Conservation (phyloP, 1,284 basidiomycete genomes). For the Apiotrichum veenhuisii region DNA sequence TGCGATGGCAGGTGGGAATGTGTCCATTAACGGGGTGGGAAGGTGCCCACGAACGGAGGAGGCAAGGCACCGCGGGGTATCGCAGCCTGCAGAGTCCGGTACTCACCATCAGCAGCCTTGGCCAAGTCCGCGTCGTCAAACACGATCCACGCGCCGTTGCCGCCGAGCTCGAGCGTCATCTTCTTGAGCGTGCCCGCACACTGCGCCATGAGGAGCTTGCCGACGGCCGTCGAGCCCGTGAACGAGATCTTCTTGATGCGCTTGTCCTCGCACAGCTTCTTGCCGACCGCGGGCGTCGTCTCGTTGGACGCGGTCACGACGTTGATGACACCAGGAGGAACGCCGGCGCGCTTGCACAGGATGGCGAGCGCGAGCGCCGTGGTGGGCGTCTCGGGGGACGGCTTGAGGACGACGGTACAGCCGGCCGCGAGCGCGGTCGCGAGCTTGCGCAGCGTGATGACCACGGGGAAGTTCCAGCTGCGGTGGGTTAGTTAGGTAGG, state of each 20-base stretch:
- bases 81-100: too few species aligned
- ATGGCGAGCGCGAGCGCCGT: constrained; percentile 64
- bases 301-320: constrained; percentile 69
- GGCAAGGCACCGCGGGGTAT: too few species aligned
- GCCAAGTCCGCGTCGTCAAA: constrained; percentile 48
- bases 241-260: constrained; percentile 70
- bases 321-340: constrained; percentile 85
- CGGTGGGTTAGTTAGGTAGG: not conserved
- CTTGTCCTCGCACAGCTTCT: constrained; percentile 30
- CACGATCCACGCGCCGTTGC: constrained; percentile 45
- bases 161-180: constrained; percentile 47
- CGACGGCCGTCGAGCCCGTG: constrained; percentile 69
- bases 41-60: too few species aligned
- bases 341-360: constrained; percentile 53
- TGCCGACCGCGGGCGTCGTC: constrained; percentile 37
- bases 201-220: constrained; percentile 22
- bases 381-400: constrained; percentile 81
- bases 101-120: constrained; percentile 29
- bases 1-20: too few species aligned
- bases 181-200: constrained; percentile 48
- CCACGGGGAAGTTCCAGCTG: constrained; percentile 74
- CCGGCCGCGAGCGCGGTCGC: constrained; percentile 74
- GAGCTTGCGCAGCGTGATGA: constrained; percentile 70
- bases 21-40: too few species aligned
- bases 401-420: constrained; percentile 53